These are phyloP conservation scores for Candida maris DNA, from an alignment of 805 yeast genomes.

Conservation along the genomic window DNA sequence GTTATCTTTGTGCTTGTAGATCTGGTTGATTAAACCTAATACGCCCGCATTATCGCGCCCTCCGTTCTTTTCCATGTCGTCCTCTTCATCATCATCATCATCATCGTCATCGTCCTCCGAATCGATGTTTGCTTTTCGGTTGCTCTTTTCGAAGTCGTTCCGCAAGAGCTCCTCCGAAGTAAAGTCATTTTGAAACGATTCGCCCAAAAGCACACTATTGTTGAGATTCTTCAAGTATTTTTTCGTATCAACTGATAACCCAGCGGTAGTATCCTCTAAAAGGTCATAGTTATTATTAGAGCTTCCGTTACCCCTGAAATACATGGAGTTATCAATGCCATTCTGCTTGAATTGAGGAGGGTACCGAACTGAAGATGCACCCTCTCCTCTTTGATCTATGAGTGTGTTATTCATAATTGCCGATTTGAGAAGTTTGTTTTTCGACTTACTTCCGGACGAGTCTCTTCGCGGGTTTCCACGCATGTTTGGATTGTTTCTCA, in stretches of 20 bases:
- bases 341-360: constrained; percentile 19
- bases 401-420: constrained; percentile 22
- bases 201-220: constrained; percentile 38
- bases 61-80: constrained; percentile 33
- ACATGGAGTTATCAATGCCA: constrained; percentile 15
- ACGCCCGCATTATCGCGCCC: constrained; percentile 38
- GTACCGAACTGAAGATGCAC: constrained; percentile 17
- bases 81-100: constrained; percentile 23
- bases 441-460: constrained; percentile 4
- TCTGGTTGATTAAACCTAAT: constrained; percentile 74
- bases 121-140: constrained; percentile 8
- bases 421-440: constrained; percentile 19
- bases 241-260: constrained; percentile 22
- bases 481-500: constrained; percentile 14
- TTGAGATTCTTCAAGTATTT: constrained; percentile 23
- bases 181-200: constrained; percentile 38
- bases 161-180: constrained; percentile 26
- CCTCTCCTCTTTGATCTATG: constrained; percentile 11
- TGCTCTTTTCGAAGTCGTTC: constrained; percentile 10
- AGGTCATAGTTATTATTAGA: constrained; percentile 9
- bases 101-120: constrained; percentile 32
- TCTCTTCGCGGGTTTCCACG: constrained; percentile 2
- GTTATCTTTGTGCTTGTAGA: constrained; percentile 57
- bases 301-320: constrained; percentile 8
- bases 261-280: constrained; percentile 30